Base-by-base conservation (phyloP, 192 early-diverging fungal genomes). In the Backusella circina region DNA sequence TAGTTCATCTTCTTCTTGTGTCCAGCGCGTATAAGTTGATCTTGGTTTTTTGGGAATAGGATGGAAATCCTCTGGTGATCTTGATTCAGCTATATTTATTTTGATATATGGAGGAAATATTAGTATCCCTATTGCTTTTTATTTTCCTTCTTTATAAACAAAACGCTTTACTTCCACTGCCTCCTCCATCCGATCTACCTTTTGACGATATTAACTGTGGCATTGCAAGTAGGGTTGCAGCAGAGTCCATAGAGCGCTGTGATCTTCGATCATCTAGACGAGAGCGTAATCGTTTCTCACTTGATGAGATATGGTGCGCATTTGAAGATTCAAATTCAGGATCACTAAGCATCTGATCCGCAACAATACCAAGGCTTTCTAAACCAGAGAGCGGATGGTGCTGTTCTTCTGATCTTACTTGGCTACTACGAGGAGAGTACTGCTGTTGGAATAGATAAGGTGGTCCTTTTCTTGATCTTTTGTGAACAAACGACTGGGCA, bases 301-400 rank as follows among this genome's bases (percentile, higher is more conserved):
- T 74, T 21, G 50, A 18, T 7, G 35, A 39, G 16, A 36, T 21
- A 15, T 44, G 15, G n/a, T 31, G 38, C 12, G 72, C 23, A 41
- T 18, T 41, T 13, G 54, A 73, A 18, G 37, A 51, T 47, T 73
- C 51, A 30, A 74, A 77, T 47, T 81, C 79, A 6, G 75, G 77
- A n/a, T 82, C 78, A 44, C 64, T 83, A 0, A 83, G 66, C 82
- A 83, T 79, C 51, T 83, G 82, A 36, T 83, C 77, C 13, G 82
- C 82, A 0, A 83, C 64, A 18, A 83, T 77, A 31, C 77, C 82
- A 6, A 83, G 47, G 35, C 75, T 79, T 15, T 83, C 82, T 5
- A 83, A 32, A 7, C 77, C 82, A 41, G 82, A 83, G 7, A 70
- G 30, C 1, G 75, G 71, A 57, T 80, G 75, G 5, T 41, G 37